These are phyloP conservation scores for Mesembryanthemum crystallinum DNA, from an alignment of 148 eudicot genomes.

Conservation along the genomic window DNA sequence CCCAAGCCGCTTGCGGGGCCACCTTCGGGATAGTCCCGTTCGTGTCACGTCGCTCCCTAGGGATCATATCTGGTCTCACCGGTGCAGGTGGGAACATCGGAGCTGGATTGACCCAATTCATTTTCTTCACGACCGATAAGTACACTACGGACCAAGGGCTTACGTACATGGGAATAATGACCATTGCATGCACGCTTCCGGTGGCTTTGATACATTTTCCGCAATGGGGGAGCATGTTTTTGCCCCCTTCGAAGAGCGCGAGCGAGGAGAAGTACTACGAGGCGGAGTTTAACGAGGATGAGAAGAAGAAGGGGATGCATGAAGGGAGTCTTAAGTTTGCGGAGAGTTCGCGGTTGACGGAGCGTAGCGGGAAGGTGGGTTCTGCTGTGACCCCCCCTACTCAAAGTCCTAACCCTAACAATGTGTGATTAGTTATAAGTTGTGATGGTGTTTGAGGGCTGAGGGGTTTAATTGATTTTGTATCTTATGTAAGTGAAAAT, in stretches of 20 bases:
- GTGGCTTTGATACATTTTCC: slow-evolving; percentile 47
- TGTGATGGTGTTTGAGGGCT: slow-evolving; percentile 48
- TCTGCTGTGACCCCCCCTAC: not conserved
- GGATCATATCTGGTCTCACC: slow-evolving; percentile 48
- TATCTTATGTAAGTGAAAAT: too few relatives aligned
- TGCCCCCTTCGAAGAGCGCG: slow-evolving; percentile 26
- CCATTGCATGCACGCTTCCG: slow-evolving; percentile 43
- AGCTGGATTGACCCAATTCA: slow-evolving; percentile 45
- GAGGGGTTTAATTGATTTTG: slow-evolving; percentile 13
- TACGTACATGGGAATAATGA: slow-evolving; percentile 52
- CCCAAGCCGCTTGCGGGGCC: slow-evolving; percentile 58
- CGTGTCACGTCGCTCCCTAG: slow-evolving; percentile 44
- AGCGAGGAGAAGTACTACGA: slow-evolving; percentile 36
- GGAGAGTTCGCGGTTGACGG: slow-evolving; percentile 33
- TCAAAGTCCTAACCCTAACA: slow-evolving; percentile 8
- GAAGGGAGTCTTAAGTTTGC: slow-evolving; percentile 33
- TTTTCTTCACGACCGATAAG: slow-evolving; percentile 35
- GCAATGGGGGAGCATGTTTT: slow-evolving; percentile 61
- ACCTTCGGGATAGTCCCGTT: slow-evolving; percentile 58
- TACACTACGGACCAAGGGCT: slow-evolving; percentile 31
- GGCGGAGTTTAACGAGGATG: slow-evolving; percentile 35
- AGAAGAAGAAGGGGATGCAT: slow-evolving; percentile 34
- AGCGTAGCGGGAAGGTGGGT: slow-evolving; percentile 28
- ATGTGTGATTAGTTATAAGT: slow-evolving; percentile 16
- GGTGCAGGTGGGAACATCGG: slow-evolving; percentile 63